Evolutionary conservation across 768 basidiomycete genomes (phyloP), one percentile per base, ranked within the genome.

Genomic region (Lactarius evosmus): DNA sequence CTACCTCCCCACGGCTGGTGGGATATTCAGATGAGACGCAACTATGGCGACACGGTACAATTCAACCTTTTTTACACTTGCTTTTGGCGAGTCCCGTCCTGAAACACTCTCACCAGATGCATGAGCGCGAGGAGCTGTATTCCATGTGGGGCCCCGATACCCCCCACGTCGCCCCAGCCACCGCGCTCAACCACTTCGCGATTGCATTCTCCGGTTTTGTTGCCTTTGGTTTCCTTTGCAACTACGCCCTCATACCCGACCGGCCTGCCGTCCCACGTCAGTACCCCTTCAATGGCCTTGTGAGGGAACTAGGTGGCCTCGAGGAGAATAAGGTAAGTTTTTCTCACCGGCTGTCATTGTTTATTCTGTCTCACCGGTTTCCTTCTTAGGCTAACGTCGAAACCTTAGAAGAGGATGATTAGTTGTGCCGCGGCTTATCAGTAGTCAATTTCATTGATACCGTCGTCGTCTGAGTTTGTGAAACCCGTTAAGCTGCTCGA

Each of bases 91-190:
- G 25, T 9, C 30, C 52, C 70, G 60, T 56, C 61, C 44, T 65
- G 34, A 34, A 29, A 25, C 46, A 25, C n/a, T 33, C 50, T 41
- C 41, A 33, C 51, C 70, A 94, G 92, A 74, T 92, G 34, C 91
- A 90, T 63, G 90, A 92, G 74, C 80, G 84, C 70, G 90, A 93
- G 57, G 92, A 94, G 70, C 77, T 89, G 27, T 75, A 88, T 61
- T 91, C 88, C 40, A 91, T 94, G 88, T 93, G 90, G 90, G 90
- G 91, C 29, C 91, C 91, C 25, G 92, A 94, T 70, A 77, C 84
- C 32, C 82, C 91, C 44, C 80, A 80, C 25, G 76, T 90, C 14
- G 75, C 79, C 14, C 85, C 89, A 29, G 74, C 79, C 7, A 79
- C 73, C 2, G 91, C 92, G 7, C 73, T 88, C 38, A 79, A 81